Base-by-base conservation (phyloP, 1,139 yeast species). In the Suhomyces atakaporum region DNA sequence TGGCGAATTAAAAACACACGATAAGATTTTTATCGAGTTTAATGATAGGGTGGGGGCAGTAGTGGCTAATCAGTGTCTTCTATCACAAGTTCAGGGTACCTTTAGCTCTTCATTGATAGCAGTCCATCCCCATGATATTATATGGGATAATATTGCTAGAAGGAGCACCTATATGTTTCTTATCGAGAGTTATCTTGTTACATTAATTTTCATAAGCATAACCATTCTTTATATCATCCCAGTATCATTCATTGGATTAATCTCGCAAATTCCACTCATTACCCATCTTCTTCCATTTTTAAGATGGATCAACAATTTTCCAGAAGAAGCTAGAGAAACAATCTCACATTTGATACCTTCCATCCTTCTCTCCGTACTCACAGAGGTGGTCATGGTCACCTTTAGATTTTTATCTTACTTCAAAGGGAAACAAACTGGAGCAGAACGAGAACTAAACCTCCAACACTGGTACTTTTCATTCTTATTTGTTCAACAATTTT, bases 401-500 rank as follows among this genome's bases (percentile, higher is more conserved):
- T 80, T 81, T 51, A 58, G 82, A 43, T 58, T 60, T 44, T 57
- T 82, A 14, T 66, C 78, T 4, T 59, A 60, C 31, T 62, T 70
- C 36, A 77, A 77, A 46, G 81, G 83, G 6, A 69, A 66, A 27
- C 53, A 72, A 31, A 75, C 84, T 0, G 81, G 81, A 0, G 68
- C 80, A 4, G 77, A 74, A 40, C 54, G 78, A 10, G 86, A 84
- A 51, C 27, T 73, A 3, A 81, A 77, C 43, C 62, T 79, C n/a
- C 89, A 83, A 44, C 62, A 65, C 33, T 83, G 90, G 89, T 79
- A 63, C 69, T 82, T 69, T 65, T 71, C 46, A 39, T 89, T 89
- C 53, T 63, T 84, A 35, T 87, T 86, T 53, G 78, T 87, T 29
- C 96, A 89, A 50, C 79, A 87, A 26, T 89, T 89, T 48, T 58